Base-by-base conservation (phyloP, 1,139 yeast genomes). In the Debaryomyces nepalensis region DNA sequence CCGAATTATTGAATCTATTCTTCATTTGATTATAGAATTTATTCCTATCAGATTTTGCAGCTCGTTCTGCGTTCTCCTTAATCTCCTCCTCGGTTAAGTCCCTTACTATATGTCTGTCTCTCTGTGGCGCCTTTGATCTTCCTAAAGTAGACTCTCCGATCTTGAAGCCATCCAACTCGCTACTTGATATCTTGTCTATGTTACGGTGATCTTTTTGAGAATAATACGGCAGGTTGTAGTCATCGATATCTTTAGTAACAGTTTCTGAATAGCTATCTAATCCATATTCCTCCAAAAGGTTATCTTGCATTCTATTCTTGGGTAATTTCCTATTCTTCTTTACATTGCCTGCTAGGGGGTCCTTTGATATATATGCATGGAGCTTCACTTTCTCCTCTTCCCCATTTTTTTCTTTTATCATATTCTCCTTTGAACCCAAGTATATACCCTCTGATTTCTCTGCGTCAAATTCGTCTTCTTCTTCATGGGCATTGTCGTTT, bases 281-380 rank as follows among this genome's bases (percentile, higher is more conserved):
- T 0, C 77, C 78, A 48, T 73, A 73, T 41, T 73, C 78, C 40
- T 63, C 69, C 14, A 70, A 52, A 33, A 73, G 57, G 43, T 69
- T 65, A 18, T 66, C 72, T 3, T 66, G 52, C 37, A 65, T 48
- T 39, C 64, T 66, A 24, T 61, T 56, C 9, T 52, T 57, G 20
- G 72, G 63, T 26, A 69, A 44, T 43, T 66, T 69, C 12, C 75
- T 50, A 33, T 52, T 66, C 37, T 58, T 58, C 22, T 58, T 53
- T 21, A 57, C 53, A 26, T 49, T 53, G 33, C 49, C 52, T 42
- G 44, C 44, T 20, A 34, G 48, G 42, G 64, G 44, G 49, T 63
- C 58, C 47, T 57, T 47, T 2, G 66, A 55, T 3, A 67, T 50
- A 39, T 61, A 60, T 14, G 66, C 69, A 12, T 58, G 57, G 14